A percentile compares a stretch with the other conserved stretches of the same genome.
Evolutionary conservation across 108 stramenopile genomes (phyloP).

Genomic region (Fragilaria radians): DNA sequence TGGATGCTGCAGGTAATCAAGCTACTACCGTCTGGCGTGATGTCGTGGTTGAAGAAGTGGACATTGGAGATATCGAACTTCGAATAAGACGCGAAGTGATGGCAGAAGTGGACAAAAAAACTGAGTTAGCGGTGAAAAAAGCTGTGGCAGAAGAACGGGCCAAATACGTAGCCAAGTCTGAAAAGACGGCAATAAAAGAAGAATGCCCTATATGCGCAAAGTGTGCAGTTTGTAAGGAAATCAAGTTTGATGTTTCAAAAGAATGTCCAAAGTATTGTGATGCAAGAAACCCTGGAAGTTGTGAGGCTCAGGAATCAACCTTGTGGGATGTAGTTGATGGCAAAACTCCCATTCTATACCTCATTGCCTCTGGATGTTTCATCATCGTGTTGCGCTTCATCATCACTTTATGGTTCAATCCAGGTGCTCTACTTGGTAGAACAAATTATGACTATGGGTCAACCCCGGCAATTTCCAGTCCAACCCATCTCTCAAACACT

Average conservation of each 20-base stretch:
- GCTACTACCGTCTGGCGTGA: constrained; percentile 73
- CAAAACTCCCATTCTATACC: neutral
- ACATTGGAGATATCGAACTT: constrained; percentile 52
- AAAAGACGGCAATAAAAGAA: neutral
- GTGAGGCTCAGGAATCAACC: neutral
- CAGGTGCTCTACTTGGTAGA: neutral
- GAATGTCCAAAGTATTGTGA: neutral
- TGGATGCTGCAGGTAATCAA: constrained; percentile 77
- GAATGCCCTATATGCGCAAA: neutral
- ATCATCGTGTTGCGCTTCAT: neutral
- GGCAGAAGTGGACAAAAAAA: constrained; percentile 24
- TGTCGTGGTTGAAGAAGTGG: constrained; percentile 76
- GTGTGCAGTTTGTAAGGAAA: constrained; percentile 1
- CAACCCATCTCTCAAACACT: neutral
- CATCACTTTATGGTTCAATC: neutral
- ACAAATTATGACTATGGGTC: neutral
- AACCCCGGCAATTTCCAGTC: neutral
- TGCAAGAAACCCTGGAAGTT: neutral
- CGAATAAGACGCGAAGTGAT: constrained; percentile 33
- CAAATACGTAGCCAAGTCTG: constrained; percentile 1
- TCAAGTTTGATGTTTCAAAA: neutral
- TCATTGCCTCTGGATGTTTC: neutral
- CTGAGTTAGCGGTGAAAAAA: constrained; percentile 30
- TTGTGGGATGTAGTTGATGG: neutral
- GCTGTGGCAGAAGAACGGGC: constrained; percentile 49